Base-by-base conservation (phyloP, 2,329 filamentous ascomycete genomes). In the Amesomyces nigricolor region DNA sequence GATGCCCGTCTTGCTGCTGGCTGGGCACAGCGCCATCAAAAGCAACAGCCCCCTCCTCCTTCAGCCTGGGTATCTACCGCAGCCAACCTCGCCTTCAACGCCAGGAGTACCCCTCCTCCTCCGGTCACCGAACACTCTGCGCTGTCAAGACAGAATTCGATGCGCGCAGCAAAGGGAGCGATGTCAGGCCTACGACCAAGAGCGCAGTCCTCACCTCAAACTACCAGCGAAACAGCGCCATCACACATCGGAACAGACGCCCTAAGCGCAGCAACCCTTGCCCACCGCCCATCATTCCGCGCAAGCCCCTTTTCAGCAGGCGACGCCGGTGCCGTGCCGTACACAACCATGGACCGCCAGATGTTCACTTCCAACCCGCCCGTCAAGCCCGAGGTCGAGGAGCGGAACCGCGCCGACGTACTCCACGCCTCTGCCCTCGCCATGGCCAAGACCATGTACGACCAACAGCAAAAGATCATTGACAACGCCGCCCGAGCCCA, bases 401-500 rank as follows among this genome's bases (percentile, higher is more conserved):
- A 96, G 65, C 80, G 85, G 68, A 84, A 81, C 58, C 82, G 81
- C 56, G 81, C 85, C 44, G 87, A 90, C 62, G 83, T 85, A 4
- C 75, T 95, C 2, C 87, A 86, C 60, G 89, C 90, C 30, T 92
- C 90, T 17, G 90, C 91, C 2, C 76, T 96, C 3, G 89, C 88
- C 10, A 95, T 96, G 90, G 91, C 91, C 6, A 88, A 86, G 70
- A 83, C 87, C 63, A 92, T 96, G 84, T 96, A 91, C 67, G 81
- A 76, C 10, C 75, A 82, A 35, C 85, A 90, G 62, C 82, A 89
- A 59, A 81, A 79, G 58, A 78, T 78, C 58, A 75, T 80, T 1
- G 79, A 85, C 6, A 73, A 83, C 4, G 74, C 77, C 58, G 71
- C 74, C 30, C 75, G 72, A 60, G 66, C 65, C 1, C 69, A 76